phyloP scores from a whole-genome alignment of 2,329 filamentous ascomycete genomes.

The Emydomyces testavorans region DNA sequence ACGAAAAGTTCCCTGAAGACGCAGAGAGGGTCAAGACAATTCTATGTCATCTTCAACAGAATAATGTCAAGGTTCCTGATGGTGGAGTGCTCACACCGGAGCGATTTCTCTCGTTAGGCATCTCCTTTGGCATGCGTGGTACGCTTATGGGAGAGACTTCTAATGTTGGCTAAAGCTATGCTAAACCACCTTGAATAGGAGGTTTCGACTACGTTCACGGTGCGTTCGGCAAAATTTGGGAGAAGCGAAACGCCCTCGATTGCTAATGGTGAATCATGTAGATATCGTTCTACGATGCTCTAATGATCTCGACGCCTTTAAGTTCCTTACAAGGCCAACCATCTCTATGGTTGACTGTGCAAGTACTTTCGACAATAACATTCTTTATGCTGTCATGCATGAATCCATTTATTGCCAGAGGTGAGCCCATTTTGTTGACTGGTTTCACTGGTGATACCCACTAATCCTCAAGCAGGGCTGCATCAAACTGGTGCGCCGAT shows the following conservation, averaged over 20 bases:
- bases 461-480: conserved; percentile 26
- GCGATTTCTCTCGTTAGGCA: conserved; percentile 65
- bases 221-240: conserved; percentile 19
- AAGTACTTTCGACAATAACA: conserved; percentile 59
- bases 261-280: conserved; percentile 16
- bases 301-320: conserved; percentile 63
- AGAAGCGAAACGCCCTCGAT: neutral
- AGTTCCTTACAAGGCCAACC: conserved; percentile 61
- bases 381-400: conserved; percentile 78
- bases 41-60: conserved; percentile 50
- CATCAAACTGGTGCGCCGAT: conserved; percentile 64
- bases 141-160: no score
- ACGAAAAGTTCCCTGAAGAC: conserved; percentile 76
- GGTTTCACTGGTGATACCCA: neutral
- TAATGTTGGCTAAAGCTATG: neutral
- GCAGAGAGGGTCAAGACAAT: conserved; percentile 55
- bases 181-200: conserved; percentile 30
- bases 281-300: conserved; percentile 58
- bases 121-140: conserved; percentile 66
- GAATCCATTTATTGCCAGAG: conserved; percentile 77
- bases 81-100: conserved; percentile 62
- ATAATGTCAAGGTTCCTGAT: conserved; percentile 55
- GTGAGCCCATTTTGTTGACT: conserved; percentile 24
- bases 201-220: conserved; percentile 63
- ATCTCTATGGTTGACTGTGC: conserved; percentile 56